Percentiles rank a stretch among this genome's conserved stretches.
Evolutionary conservation across 75 land plant genomes (phyloP).

Genomic region (Azolla pinnata): DNA sequence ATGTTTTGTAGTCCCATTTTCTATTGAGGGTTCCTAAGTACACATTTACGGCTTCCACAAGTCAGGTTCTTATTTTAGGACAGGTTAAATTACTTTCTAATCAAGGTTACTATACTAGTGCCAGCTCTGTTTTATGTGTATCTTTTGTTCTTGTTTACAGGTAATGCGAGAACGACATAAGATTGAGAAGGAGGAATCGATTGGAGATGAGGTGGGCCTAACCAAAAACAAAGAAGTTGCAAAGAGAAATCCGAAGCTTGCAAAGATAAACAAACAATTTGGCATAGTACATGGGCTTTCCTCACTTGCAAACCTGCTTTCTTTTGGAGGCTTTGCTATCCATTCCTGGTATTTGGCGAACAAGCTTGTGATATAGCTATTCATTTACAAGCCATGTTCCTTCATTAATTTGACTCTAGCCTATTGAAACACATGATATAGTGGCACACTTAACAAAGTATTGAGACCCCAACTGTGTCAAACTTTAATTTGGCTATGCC

Average conservation of each 20-base stretch:
- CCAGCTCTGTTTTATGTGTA: no score
- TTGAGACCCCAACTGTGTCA: no score
- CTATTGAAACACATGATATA: no score
- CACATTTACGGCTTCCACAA: no score
- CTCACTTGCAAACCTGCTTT: conserved; percentile 68
- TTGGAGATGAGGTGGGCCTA: conserved; percentile 74
- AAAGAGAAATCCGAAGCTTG: conserved; percentile 64
- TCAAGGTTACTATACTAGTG: no score
- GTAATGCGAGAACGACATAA: conserved; percentile 84
- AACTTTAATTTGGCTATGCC: no score
- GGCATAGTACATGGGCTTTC: conserved; percentile 92
- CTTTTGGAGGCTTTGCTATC: conserved; percentile 74
- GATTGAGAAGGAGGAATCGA: conserved; percentile 63
- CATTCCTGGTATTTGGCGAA: conserved; percentile 90
- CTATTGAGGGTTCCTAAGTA: no score
- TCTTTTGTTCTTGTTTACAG: conserved; percentile 26
- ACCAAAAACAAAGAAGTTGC: conserved; percentile 68
- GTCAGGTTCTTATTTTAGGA: no score
- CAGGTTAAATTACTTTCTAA: no score
- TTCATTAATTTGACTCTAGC: no score
- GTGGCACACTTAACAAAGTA: no score
- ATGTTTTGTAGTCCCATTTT: no score
- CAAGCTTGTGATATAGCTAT: conserved; percentile 29
- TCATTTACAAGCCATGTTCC: background rate
- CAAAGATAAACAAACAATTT: conserved; percentile 83